phyloP scores from a whole-genome alignment of 108 stramenopile species.

The Cyclotella cryptica region DNA sequence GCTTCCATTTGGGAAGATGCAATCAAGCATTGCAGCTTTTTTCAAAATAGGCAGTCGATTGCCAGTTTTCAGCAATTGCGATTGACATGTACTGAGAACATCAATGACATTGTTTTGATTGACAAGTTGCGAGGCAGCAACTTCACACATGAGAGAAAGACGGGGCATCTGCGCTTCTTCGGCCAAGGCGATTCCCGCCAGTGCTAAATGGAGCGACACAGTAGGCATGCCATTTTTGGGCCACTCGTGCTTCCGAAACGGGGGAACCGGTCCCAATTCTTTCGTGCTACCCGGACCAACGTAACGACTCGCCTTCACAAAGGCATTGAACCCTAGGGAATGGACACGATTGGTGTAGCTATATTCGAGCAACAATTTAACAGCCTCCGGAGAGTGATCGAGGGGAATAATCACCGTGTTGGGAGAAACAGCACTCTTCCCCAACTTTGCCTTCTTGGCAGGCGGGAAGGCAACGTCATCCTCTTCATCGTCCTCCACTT shows the following conservation, averaged over 20 bases:
- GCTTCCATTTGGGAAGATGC: slow-evolving; percentile 58
- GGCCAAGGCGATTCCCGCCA: slow-evolving; percentile 75
- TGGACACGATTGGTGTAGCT: slow-evolving; percentile 87
- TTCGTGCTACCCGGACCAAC: slow-evolving; percentile 4
- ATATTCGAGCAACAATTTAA: slow-evolving; percentile 87
- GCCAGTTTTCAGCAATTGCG: slow-evolving; percentile 64
- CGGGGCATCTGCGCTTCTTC: slow-evolving; percentile 83
- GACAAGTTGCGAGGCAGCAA: slow-evolving; percentile 77
- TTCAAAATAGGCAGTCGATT: slow-evolving; percentile 74
- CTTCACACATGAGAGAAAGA: slow-evolving; percentile 87
- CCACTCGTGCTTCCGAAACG: slow-evolving; percentile 62
- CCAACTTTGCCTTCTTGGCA: not conserved
- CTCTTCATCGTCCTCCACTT: slow-evolving; percentile 70
- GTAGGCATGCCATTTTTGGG: slow-evolving; percentile 65
- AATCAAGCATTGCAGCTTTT: slow-evolving; percentile 72
- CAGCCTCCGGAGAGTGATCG: slow-evolving; percentile 85
- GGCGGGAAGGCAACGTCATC: slow-evolving; percentile 52
- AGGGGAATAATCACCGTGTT: slow-evolving; percentile 34
- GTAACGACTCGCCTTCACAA: slow-evolving; percentile 53
- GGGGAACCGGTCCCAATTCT: slow-evolving; percentile 46
- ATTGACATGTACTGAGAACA: slow-evolving; percentile 65
- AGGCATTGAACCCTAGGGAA: slow-evolving; percentile 75
- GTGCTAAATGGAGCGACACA: slow-evolving; percentile 68
- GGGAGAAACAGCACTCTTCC: slow-evolving; percentile 4
- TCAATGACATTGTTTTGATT: slow-evolving; percentile 63